Evolutionary conservation across 805 yeast species (phyloP).

Genomic region (Lachancea waltii): DNA sequence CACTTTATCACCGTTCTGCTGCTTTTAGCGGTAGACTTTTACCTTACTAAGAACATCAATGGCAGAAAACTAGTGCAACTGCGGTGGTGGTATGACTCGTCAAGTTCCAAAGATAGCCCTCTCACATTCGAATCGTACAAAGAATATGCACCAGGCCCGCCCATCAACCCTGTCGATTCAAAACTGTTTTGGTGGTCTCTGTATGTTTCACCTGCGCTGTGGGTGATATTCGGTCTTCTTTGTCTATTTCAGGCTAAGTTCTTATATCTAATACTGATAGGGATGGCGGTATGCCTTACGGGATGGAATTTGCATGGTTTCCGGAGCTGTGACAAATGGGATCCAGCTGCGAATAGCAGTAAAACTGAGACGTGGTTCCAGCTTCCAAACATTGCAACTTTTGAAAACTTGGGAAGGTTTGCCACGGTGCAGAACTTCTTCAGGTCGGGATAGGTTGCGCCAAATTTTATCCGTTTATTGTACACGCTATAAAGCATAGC

Average conservation of each 20-base stretch:
- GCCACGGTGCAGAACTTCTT: conserved; percentile 27
- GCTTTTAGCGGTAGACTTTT: conserved; percentile 80
- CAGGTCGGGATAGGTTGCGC: conserved; percentile 11
- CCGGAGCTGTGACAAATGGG: conserved; percentile 87
- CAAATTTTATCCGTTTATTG: not conserved
- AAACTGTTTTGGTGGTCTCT: conserved; percentile 79
- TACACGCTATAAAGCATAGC: not conserved
- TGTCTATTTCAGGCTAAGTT: conserved; percentile 76
- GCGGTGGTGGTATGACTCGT: conserved; percentile 94
- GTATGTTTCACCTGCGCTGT: conserved; percentile 66
- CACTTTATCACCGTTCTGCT: conserved; percentile 73
- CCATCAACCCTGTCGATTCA: conserved; percentile 85
- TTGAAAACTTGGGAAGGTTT: conserved; percentile 23
- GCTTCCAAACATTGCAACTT: conserved; percentile 22
- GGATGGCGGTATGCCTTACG: conserved; percentile 65
- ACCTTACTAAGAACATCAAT: conserved; percentile 87
- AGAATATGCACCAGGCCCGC: conserved; percentile 37
- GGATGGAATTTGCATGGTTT: conserved; percentile 83
- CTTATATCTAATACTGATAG: conserved; percentile 53
- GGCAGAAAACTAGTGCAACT: conserved; percentile 88
- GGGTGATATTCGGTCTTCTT: conserved; percentile 69
- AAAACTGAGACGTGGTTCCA: conserved; percentile 25
- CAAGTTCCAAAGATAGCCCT: conserved; percentile 19
- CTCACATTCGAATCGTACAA: conserved; percentile 32
- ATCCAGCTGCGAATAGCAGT: conserved; percentile 30